Evolutionary conservation across 805 yeast species (phyloP).

Genomic region (Ogataea ramenticola): DNA sequence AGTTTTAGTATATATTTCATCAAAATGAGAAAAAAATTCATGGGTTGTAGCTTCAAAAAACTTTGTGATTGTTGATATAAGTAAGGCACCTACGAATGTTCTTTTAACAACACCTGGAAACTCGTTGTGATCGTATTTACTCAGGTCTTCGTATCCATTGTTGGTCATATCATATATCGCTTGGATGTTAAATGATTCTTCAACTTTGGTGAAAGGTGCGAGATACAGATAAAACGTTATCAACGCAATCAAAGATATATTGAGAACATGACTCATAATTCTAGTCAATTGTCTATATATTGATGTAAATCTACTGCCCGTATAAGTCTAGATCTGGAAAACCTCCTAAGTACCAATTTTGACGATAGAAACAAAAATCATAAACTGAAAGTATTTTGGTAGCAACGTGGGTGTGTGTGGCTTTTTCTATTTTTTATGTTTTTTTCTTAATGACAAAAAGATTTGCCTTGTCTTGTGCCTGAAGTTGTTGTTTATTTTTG

Average conservation of each 20-base stretch:
- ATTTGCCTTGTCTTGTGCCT: no score
- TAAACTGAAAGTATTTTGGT: no score
- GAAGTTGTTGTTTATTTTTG: no score
- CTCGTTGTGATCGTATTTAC: constrained; percentile 59
- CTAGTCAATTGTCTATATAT: no score
- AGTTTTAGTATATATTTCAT: constrained; percentile 17
- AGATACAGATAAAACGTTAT: constrained; percentile 42
- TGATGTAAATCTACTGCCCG: no score
- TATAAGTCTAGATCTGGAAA: no score
- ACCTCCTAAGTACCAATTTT: no score
- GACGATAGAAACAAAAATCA: no score
- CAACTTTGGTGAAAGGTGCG: constrained; percentile 87
- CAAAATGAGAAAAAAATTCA: no score
- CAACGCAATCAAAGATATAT: constrained; percentile 32
- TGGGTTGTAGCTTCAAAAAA: constrained; percentile 19
- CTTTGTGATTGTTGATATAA: constrained; percentile 40
- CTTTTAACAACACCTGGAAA: constrained; percentile 92
- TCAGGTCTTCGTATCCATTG: constrained; percentile 44
- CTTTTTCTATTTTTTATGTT: no score
- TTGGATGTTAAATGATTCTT: constrained; percentile 87
- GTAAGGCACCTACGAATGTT: constrained; percentile 66
- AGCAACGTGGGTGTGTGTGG: no score
- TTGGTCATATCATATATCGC: constrained; percentile 77
- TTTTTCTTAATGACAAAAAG: no score
- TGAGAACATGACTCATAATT: constrained; percentile 6